Evolutionary conservation across 768 basidiomycete species (phyloP).

Genomic region (Serendipita sp.): DNA sequence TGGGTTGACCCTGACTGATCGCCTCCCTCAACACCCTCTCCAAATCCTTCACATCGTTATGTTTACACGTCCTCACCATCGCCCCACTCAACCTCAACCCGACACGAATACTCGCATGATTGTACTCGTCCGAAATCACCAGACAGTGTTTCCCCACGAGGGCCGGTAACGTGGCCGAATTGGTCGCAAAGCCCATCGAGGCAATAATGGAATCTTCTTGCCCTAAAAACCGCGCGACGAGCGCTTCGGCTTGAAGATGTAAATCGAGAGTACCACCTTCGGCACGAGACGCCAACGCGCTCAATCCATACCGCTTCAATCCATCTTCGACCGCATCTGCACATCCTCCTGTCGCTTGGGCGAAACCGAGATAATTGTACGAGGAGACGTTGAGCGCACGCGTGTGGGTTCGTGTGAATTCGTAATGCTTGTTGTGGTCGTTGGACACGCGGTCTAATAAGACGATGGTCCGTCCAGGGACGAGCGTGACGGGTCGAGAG

Average conservation of each 20-base stretch:
- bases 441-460: constrained; percentile 65
- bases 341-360: constrained; percentile 80
- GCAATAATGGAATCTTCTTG: constrained; percentile 79
- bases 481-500: constrained; percentile 80
- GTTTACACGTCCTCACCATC: constrained; percentile 85
- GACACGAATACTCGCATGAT: constrained; percentile 89
- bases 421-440: constrained; percentile 66
- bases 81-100: constrained; percentile 83
- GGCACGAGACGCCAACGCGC: constrained; percentile 57
- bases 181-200: constrained; percentile 95
- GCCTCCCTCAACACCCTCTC: constrained; percentile 72
- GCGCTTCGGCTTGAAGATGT: constrained; percentile 61
- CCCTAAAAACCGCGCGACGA: constrained; percentile 82
- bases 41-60: constrained; percentile 78
- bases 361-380: constrained; percentile 99
- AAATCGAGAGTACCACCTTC: constrained; percentile 80
- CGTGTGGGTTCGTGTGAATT: constrained; percentile 61
- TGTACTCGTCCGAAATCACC: constrained; percentile 92
- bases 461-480: constrained; percentile 83
- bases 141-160: constrained; percentile 80
- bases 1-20: constrained; percentile 93
- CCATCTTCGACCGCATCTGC: constrained; percentile 84
- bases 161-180: constrained; percentile 85
- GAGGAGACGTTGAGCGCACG: constrained; percentile 93
- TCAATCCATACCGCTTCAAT: constrained; percentile 67